A percentile compares a stretch with the other conserved stretches of the same genome.
Conservation (phyloP, 176 grass and related monocot genomes). For the Oryza nivara region DNA sequence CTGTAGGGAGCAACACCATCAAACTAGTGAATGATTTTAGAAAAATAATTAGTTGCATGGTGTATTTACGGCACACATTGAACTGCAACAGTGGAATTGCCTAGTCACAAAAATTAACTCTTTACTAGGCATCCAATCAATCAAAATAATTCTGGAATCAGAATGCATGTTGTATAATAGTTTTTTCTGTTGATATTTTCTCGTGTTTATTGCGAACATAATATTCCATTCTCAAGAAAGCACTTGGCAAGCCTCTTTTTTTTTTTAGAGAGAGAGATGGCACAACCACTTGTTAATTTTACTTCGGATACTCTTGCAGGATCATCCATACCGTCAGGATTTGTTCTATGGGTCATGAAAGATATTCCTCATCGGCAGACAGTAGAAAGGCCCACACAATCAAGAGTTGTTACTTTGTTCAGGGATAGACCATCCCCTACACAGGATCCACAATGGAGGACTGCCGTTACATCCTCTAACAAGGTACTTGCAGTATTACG, state of each 20-base stretch:
- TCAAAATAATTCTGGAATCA: not conserved
- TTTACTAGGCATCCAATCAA: not conserved
- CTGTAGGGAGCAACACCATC: not conserved
- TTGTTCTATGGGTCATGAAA: slow-evolving; percentile 98
- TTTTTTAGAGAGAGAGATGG: not conserved
- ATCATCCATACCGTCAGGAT: slow-evolving; percentile 82
- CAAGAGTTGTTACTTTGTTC: slow-evolving; percentile 74
- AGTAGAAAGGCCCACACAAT: slow-evolving; percentile 51
- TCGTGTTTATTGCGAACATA: not conserved
- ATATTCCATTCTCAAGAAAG: not conserved
- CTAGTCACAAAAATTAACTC: not conserved
- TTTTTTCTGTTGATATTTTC: not conserved
- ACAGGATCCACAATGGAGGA: slow-evolving; percentile 84
- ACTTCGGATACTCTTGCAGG: slow-evolving; percentile 57
- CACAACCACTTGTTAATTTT: not conserved
- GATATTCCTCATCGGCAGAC: slow-evolving; percentile 76
- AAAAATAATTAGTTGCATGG: slow-evolving; percentile 9
- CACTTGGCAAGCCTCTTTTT: not conserved
- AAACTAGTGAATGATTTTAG: slow-evolving; percentile 22
- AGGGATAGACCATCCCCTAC: slow-evolving; percentile 59
- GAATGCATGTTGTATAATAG: not conserved
- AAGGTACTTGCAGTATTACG: slow-evolving; percentile 61
- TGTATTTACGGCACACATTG: not conserved
- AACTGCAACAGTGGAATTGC: slow-evolving; percentile 9
- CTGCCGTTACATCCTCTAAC: slow-evolving; percentile 86